Conservation (phyloP, 148 eudicot genomes). For the Vaccinium corymbosum region DNA sequence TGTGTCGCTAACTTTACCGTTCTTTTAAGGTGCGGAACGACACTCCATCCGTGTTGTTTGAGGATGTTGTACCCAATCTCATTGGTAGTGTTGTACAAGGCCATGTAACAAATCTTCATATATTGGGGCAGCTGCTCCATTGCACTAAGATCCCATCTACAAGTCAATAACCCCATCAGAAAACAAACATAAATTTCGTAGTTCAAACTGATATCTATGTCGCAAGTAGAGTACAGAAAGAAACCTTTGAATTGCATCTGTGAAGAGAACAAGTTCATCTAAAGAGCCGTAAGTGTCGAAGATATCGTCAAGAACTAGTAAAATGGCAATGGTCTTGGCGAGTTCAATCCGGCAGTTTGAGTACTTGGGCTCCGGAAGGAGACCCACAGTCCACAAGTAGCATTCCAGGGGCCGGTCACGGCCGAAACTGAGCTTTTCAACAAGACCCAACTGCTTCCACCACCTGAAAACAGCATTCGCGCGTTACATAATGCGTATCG, state of each 20-base stretch:
- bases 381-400: conserved; percentile 50
- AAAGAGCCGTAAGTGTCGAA: conserved; percentile 45
- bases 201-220: neutral
- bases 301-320: conserved; percentile 51
- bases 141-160: conserved; percentile 38
- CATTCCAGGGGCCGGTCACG: conserved; percentile 47
- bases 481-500: neutral
- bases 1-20: conserved; percentile 10
- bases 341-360: conserved; percentile 33
- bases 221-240: neutral
- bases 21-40: conserved; percentile 5
- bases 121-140: conserved; percentile 37
- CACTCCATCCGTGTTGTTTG: conserved; percentile 7
- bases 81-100: conserved; percentile 26
- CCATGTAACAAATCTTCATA: conserved; percentile 46
- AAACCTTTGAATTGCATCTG: conserved; percentile 43
- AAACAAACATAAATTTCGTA: neutral
- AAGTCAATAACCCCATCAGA: neutral
- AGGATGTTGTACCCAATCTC: conserved; percentile 17
- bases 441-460: conserved; percentile 41
- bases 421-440: conserved; percentile 36
- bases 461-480: conserved; percentile 32
- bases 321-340: conserved; percentile 44
- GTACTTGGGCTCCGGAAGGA: conserved; percentile 38
- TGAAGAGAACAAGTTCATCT: conserved; percentile 49